Evolutionary conservation across 1,284 basidiomycete genomes (phyloP), one percentile per base, ranked within the genome.

Genomic region (Trametes versicolor): DNA sequence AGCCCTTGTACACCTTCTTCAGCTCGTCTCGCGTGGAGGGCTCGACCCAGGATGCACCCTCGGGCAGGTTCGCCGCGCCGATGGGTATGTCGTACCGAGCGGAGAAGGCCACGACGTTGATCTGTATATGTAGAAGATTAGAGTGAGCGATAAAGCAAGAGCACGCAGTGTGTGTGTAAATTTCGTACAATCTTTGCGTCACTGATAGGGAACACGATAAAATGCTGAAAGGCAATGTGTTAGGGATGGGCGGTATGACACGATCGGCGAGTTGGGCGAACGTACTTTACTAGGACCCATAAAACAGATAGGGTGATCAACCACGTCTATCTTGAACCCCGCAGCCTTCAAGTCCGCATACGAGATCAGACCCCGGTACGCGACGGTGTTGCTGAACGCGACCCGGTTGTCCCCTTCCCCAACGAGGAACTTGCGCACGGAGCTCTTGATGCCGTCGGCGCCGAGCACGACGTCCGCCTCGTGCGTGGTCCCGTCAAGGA

Each of bases 181-280:
- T n/a, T n/a, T n/a, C 78, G 52, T 60, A 85, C 84, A 21, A 79
- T 73, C 58, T 74, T 72, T 13, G 76, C 74, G 4, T 74, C 73
- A 66, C 81, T 77, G 61, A 90, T 85, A 0, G 85, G 84, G 71
- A 85, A 87, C 3, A 82, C 80, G 55, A 88, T 83, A 36, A 88
- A 75, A 72, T 89, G 87, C 84, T 88, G 32, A 47, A 17, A 13
- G 17, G 9, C 17, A n/a, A n/a, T 19, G n/a, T 50, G 34, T 49
- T 12, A 60, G 27, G 56, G 21, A 21, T 29, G 47, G n/a, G n/a
- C 25, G 13, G 17, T 43, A 43, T 8, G 4, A 7, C 4, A 27
- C 36, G 19, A 4, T 6, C 6, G 32, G 10, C 4, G 34, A 5
- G 17, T 17, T 4, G 7, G 1, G 12, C 21, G 15, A 4, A 21